Evolutionary conservation across 129 eudicot genomes (phyloP).

Genomic region (Escallonia rubra): DNA sequence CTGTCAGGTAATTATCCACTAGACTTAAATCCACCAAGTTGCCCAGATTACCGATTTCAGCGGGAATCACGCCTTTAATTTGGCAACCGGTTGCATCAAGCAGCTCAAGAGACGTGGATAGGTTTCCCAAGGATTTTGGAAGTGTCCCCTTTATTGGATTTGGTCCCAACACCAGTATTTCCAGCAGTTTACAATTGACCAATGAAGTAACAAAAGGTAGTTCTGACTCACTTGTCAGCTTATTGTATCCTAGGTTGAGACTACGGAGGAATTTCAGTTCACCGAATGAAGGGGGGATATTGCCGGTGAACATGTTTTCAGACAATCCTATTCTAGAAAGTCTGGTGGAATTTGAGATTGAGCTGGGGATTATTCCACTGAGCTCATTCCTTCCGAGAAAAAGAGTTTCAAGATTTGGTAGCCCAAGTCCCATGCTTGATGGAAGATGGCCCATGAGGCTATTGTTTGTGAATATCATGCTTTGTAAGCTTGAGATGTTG

Average conservation of each 20-base stretch:
- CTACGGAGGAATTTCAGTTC: slow-evolving; percentile 16
- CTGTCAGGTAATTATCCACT: slow-evolving; percentile 25
- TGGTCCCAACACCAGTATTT: slow-evolving; percentile 2
- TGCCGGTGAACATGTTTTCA: slow-evolving; percentile 27
- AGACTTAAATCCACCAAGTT: slow-evolving; percentile 13
- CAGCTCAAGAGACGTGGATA: slow-evolving; percentile 16
- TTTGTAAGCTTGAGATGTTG: slow-evolving; percentile 28
- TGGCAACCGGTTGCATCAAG: slow-evolving; percentile 24
- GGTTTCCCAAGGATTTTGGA: slow-evolving; percentile 27
- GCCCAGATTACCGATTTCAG: slow-evolving; percentile 34
- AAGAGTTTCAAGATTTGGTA: slow-evolving; percentile 31
- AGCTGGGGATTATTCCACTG: slow-evolving; percentile 28
- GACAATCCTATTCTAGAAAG: slow-evolving; percentile 17
- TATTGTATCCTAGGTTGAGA: slow-evolving; percentile 16
- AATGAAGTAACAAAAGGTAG: slow-evolving; percentile 28
- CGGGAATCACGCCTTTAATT: slow-evolving; percentile 29
- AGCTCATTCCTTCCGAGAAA: slow-evolving; percentile 15
- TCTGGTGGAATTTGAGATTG: slow-evolving; percentile 33
- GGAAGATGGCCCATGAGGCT: slow-evolving; percentile 32
- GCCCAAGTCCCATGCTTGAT: slow-evolving; percentile 11
- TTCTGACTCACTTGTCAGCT: slow-evolving; percentile 21
- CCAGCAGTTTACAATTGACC: slow-evolving; percentile 23
- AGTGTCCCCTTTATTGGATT: slow-evolving; percentile 28
- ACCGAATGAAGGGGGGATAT: slow-evolving; percentile 31
- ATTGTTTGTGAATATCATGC: slow-evolving; percentile 2